These are phyloP conservation scores for Tympanopsis confertula DNA, from an alignment of 2,329 filamentous ascomycete genomes.

Conservation along the genomic window DNA sequence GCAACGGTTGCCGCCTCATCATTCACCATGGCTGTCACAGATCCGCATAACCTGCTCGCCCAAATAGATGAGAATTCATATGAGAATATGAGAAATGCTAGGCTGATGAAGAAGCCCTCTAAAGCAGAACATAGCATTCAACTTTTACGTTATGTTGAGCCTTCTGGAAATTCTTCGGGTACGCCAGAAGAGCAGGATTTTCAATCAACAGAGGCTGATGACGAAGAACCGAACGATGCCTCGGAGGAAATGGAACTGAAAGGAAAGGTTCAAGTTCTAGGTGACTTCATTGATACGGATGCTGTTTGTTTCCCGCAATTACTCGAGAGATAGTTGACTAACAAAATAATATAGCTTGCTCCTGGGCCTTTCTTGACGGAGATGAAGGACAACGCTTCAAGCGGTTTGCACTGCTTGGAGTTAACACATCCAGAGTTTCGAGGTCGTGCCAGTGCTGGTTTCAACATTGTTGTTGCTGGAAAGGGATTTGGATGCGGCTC, in stretches of 20 bases:
- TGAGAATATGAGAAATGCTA: slow-evolving; percentile 8
- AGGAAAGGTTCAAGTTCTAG: slow-evolving; percentile 24
- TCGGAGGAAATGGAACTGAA: slow-evolving; percentile 8
- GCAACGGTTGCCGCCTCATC: slow-evolving; percentile 32
- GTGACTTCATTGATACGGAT: slow-evolving; percentile 32
- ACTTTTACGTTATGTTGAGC: neutral
- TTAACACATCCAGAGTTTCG: slow-evolving; percentile 27
- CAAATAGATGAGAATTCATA: slow-evolving; percentile 10
- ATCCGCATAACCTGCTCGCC: slow-evolving; percentile 20
- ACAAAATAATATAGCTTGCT: slow-evolving; percentile 16
- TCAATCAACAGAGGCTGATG: neutral
- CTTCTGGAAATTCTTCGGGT: neutral
- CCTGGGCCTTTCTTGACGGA: slow-evolving; percentile 22
- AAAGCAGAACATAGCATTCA: slow-evolving; percentile 4
- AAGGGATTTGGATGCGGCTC: slow-evolving; percentile 32
- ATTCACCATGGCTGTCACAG: slow-evolving; percentile 28
- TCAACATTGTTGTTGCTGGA: slow-evolving; percentile 29
- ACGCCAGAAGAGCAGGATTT: neutral
- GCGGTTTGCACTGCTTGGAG: slow-evolving; percentile 25
- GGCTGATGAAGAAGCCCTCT: slow-evolving; percentile 2
- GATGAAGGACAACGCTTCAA: slow-evolving; percentile 15
- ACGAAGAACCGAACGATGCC: neutral
- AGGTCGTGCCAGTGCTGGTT: slow-evolving; percentile 17
- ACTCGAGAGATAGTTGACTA: slow-evolving; percentile 1
- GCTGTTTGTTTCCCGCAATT: slow-evolving; percentile 13